Evolutionary conservation across 2,329 filamentous ascomycete genomes (phyloP).

Genomic region (Pestalotiopsis fici): DNA sequence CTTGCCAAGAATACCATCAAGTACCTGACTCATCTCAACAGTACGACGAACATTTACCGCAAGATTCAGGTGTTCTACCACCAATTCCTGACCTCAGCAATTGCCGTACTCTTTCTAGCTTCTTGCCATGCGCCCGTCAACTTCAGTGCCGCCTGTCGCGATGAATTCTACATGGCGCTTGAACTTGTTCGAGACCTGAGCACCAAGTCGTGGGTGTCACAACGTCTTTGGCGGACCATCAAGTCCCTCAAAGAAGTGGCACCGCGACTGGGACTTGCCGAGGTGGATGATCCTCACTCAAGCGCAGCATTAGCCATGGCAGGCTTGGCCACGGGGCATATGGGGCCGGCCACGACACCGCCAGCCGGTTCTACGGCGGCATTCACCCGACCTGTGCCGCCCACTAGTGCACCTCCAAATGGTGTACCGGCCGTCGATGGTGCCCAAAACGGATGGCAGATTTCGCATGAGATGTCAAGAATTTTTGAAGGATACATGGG

Average conservation of each 20-base stretch:
- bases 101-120: slow-evolving; percentile 76
- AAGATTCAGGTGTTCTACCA: slow-evolving; percentile 77
- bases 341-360: slow-evolving; percentile 16
- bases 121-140: slow-evolving; percentile 73
- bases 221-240: slow-evolving; percentile 73
- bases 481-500: slow-evolving; percentile 42
- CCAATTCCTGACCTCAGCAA: slow-evolving; percentile 74
- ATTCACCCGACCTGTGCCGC: slow-evolving; percentile 11
- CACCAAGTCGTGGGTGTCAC: slow-evolving; percentile 69
- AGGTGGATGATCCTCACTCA: slow-evolving; percentile 53
- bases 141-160: slow-evolving; percentile 68
- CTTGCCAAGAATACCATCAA: slow-evolving; percentile 77
- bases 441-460: slow-evolving; percentile 45
- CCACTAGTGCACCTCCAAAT: not conserved
- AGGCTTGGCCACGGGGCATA: slow-evolving; percentile 46
- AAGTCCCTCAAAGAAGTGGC: slow-evolving; percentile 71
- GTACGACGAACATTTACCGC: slow-evolving; percentile 70
- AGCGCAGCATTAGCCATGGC: slow-evolving; percentile 57
- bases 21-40: slow-evolving; percentile 70
- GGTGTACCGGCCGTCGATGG: slow-evolving; percentile 16
- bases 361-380: slow-evolving; percentile 3
- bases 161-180: slow-evolving; percentile 79
- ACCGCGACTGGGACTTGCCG: slow-evolving; percentile 65
- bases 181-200: slow-evolving; percentile 74
- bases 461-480: slow-evolving; percentile 56